These are phyloP conservation scores for Aspergillus sp. DNA, from an alignment of 2,329 filamentous ascomycete genomes.

Conservation along the genomic window DNA sequence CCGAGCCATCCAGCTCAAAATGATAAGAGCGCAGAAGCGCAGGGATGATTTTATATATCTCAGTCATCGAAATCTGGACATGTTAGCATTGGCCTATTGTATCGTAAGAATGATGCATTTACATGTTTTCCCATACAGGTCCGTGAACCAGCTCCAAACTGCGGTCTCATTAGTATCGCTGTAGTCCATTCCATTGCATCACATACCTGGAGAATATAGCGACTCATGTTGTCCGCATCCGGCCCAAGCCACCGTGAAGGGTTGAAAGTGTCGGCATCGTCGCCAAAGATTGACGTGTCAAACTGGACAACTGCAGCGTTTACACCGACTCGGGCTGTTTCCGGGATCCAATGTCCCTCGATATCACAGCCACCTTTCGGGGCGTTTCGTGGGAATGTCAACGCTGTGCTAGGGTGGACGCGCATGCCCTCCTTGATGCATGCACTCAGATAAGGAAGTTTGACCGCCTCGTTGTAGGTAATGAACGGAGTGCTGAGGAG, in stretches of 20 bases:
- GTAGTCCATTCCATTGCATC: too few relatives aligned
- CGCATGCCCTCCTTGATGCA: slow-evolving; percentile 51
- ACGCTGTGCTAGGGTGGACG: slow-evolving; percentile 31
- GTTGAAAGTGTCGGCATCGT: not conserved
- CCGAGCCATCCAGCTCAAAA: slow-evolving; percentile 7
- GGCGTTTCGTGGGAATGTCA: slow-evolving; percentile 20
- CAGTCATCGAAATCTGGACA: slow-evolving; percentile 13
- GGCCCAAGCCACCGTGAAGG: slow-evolving; percentile 2
- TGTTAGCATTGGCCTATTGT: not conserved
- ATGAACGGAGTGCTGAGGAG: slow-evolving; percentile 14
- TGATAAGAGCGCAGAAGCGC: slow-evolving; percentile 7
- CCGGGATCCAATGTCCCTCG: slow-evolving; percentile 10
- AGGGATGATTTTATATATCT: slow-evolving; percentile 16
- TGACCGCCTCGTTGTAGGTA: slow-evolving; percentile 25
- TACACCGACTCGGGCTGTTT: slow-evolving; percentile 6
- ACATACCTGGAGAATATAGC: slow-evolving; percentile 7
- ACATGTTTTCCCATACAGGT: slow-evolving; percentile 13
- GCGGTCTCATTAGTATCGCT: not conserved
- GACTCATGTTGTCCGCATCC: not conserved
- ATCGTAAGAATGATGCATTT: not conserved
- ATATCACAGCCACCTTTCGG: slow-evolving; percentile 10
- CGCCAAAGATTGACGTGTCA: slow-evolving; percentile 1
- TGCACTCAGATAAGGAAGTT: slow-evolving; percentile 48
- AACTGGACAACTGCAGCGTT: slow-evolving; percentile 7
- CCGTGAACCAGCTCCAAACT: slow-evolving; percentile 10